Base-by-base conservation (phyloP, 768 basidiomycete genomes). In the Russula sp. region DNA sequence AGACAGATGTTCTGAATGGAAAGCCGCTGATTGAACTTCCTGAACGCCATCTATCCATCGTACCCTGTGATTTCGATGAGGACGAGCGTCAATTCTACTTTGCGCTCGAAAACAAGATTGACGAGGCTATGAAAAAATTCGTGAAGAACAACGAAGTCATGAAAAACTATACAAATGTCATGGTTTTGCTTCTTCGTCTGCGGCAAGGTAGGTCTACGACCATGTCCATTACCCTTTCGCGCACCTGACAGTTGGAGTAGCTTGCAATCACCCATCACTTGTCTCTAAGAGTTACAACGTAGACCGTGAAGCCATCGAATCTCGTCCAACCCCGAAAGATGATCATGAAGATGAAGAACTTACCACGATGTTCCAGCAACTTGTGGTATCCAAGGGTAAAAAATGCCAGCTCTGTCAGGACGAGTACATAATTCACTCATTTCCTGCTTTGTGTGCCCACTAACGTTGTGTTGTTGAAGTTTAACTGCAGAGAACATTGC, bases 181-280 rank as follows among this genome's bases (percentile, higher is more conserved):
- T 91, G 68, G 77, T 88, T 16, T 72, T 91, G 37, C 79, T 91
- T 65, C 80, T 97, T 53, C 83, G 96, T 35, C 78, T 98, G 52
- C 86, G 96, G 34, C 96, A 99, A 82, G 92, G 95, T 89, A 64
- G 34, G 80, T 72, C 14, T 56, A 56, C 35, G 27, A 45, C 9
- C 1, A 9, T 20, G 35, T 53, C 61, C 32, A 55, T n/a, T 34
- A 47, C 31, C 27, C 18, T n/a, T n/a, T 34, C 4, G 6, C 7
- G 2, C 22, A 22, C 52, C 52, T 60, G 44, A 57, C 35, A 37
- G 8, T 7, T 64, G 39, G 51, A 53, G 31, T 39, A 96, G 94
- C 94, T 0, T 98, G 94, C 72, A 89, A 93, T 68, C 95, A 97
- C 70, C 94, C 94, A 0, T 79, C 83, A 0, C 81, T 97, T 10